Evolutionary conservation across 257 asterid genomes (phyloP).

Genomic region (Fraxinus excelsior): DNA sequence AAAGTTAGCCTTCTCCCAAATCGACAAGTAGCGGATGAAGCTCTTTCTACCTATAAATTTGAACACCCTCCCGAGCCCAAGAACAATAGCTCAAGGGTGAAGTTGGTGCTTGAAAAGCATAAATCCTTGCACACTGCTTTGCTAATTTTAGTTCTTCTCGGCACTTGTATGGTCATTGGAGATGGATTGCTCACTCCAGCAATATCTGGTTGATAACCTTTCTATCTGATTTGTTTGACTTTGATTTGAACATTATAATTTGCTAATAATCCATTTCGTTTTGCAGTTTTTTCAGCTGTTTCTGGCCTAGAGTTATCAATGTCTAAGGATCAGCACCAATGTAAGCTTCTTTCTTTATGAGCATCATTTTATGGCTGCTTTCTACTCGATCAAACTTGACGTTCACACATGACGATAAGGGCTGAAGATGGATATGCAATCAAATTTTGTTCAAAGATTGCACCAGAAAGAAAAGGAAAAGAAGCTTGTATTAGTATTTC

Average conservation of each 20-base stretch:
- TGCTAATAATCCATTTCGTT: constrained; percentile 5
- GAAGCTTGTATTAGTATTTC: neutral
- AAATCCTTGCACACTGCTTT: constrained; percentile 77
- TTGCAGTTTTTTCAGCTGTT: constrained; percentile 91
- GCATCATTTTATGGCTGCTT: neutral
- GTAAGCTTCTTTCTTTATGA: constrained; percentile 49
- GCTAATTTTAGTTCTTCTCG: constrained; percentile 77
- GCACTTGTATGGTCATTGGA: constrained; percentile 99
- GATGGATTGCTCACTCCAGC: constrained; percentile 97
- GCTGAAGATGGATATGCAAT: neutral
- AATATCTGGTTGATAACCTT: constrained; percentile 62
- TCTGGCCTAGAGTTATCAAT: constrained; percentile 95
- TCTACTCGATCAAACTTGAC: neutral
- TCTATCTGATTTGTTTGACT: constrained; percentile 9
- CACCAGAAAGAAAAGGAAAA: neutral
- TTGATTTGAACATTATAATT: neutral
- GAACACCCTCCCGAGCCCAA: constrained; percentile 69
- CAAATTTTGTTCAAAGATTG: neutral
- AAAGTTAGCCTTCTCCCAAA: constrained; percentile 93
- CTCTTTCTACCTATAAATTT: constrained; percentile 86
- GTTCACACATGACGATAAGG: neutral
- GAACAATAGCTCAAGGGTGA: constrained; percentile 60
- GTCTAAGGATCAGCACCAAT: constrained; percentile 95
- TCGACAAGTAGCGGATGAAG: constrained; percentile 86
- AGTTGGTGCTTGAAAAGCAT: constrained; percentile 79